These are phyloP conservation scores for Erodium trifolium DNA, from an alignment of 441 rosid species.

Conservation along the genomic window DNA sequence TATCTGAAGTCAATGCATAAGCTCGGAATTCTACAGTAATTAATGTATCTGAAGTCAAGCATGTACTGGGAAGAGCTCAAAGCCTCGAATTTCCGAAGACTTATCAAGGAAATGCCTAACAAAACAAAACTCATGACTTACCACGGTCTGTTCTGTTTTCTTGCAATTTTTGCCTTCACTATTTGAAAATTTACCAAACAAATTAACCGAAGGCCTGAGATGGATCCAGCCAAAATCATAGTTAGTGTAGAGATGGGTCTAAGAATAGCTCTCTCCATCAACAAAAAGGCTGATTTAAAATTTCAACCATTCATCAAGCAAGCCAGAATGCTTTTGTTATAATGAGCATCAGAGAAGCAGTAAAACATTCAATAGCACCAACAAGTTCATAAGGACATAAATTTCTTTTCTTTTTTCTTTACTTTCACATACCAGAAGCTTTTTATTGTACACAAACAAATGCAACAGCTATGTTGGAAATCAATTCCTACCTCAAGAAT, in stretches of 20 bases:
- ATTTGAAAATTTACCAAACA: slow-evolving; percentile 1
- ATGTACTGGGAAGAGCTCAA: not conserved
- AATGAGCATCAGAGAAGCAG: not conserved
- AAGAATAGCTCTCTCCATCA: not conserved
- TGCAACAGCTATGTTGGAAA: not conserved
- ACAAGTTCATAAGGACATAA: not conserved
- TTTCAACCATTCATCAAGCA: not conserved
- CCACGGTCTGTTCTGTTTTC: not conserved
- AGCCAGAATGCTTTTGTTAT: not conserved
- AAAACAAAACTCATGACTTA: not conserved
- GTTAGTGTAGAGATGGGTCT: not conserved
- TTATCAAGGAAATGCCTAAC: not conserved
- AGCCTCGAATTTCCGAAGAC: not conserved
- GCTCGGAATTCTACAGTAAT: not conserved
- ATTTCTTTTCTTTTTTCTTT: not conserved
- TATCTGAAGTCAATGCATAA: not conserved
- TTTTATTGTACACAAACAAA: not conserved
- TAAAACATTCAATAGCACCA: not conserved
- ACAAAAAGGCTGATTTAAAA: not conserved
- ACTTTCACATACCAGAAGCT: slow-evolving; percentile 4
- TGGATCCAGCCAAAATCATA: not conserved
- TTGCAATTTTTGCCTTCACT: not conserved
- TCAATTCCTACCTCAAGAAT: not conserved
- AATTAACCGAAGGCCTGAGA: not conserved
- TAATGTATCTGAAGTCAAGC: not conserved